phyloP scores from a whole-genome alignment of 1,284 basidiomycete genomes.

The Puccinia polysora region DNA sequence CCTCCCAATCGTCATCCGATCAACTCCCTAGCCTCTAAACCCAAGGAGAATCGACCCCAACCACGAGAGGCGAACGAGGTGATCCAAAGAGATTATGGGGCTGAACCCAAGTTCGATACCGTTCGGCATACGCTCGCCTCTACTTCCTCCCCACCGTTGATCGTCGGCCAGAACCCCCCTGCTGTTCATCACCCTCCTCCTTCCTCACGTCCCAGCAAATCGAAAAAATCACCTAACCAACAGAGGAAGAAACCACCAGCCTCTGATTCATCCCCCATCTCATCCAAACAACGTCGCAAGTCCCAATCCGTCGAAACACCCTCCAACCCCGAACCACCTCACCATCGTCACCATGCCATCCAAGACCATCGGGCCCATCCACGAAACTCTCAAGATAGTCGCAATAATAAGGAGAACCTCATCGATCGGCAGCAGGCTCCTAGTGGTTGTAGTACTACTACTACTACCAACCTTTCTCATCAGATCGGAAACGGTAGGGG shows the following conservation, averaged over 20 bases:
- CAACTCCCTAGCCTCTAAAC: conserved; percentile 61
- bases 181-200: no score
- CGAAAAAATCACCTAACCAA: conserved; percentile 29
- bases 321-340: neutral
- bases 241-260: conserved; percentile 22
- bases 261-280: neutral
- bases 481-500: conserved; percentile 37
- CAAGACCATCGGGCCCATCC: no score
- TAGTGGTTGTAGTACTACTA: no score
- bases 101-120: conserved; percentile 46
- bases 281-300: no score
- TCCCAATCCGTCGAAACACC: neutral
- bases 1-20: conserved; percentile 57
- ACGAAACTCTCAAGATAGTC: conserved; percentile 10
- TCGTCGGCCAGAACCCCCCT: no score
- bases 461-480: neutral
- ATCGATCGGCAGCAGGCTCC: no score
- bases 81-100: conserved; percentile 39
- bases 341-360: neutral
- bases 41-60: no score
- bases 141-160: neutral
- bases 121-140: conserved; percentile 46
- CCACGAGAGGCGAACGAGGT: conserved; percentile 45
- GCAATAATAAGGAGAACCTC: conserved; percentile 23
- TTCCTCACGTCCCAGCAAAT: conserved; percentile 22